phyloP scores from a whole-genome alignment of 768 basidiomycete species.

The Boletus barrowsii region DNA sequence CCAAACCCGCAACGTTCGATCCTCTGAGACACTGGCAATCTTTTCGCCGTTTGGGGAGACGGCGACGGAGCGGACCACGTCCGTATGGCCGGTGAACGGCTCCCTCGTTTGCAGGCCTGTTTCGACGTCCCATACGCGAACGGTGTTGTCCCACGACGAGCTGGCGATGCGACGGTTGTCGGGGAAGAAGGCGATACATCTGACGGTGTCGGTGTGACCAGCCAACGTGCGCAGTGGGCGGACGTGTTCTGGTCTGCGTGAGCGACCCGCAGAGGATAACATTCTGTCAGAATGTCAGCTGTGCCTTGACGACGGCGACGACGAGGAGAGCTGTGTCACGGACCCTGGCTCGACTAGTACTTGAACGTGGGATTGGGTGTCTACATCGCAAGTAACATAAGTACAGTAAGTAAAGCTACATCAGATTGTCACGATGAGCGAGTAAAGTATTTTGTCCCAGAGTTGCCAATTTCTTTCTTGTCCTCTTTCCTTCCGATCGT shows the following conservation, averaged over 20 bases:
- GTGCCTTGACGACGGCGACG: no score
- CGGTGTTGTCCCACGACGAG: constrained; percentile 25
- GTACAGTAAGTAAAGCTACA: no score
- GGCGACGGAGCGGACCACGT: constrained; percentile 28
- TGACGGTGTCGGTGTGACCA: constrained; percentile 28
- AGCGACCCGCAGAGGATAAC: constrained; percentile 22
- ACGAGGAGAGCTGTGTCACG: no score
- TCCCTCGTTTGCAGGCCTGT: constrained; percentile 11
- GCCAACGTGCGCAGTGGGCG: constrained; percentile 30
- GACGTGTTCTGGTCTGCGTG: constrained; percentile 23
- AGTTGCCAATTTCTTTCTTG: background rate
- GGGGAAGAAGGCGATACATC: constrained; percentile 29
- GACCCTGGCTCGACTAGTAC: no score
- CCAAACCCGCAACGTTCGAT: constrained; percentile 30
- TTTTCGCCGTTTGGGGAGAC: constrained; percentile 28
- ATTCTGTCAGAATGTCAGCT: constrained; percentile 1
- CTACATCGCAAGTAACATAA: no score
- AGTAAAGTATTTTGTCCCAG: background rate
- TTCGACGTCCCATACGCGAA: constrained; percentile 28
- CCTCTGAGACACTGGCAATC: constrained; percentile 29
- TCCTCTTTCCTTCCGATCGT: background rate
- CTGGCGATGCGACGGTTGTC: constrained; percentile 24
- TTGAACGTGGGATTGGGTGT: no score
- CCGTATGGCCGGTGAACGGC: constrained; percentile 26
- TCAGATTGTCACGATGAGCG: no score